phyloP scores from a whole-genome alignment of 1,284 basidiomycete species.

The Marasmius oreades region DNA sequence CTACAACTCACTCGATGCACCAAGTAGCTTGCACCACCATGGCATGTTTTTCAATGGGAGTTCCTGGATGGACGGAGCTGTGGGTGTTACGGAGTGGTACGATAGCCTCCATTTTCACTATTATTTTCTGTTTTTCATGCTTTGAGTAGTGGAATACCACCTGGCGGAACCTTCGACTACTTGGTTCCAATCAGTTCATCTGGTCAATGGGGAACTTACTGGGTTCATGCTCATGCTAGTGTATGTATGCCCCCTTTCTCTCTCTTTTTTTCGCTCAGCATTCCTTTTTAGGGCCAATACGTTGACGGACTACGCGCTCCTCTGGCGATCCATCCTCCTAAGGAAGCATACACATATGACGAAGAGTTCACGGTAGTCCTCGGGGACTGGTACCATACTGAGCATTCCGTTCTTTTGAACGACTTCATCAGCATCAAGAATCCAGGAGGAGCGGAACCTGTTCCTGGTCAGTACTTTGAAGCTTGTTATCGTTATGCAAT shows the following conservation, averaged over 20 bases:
- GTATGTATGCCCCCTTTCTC: constrained; percentile 32
- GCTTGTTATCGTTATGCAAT: background rate
- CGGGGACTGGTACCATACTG: constrained; percentile 82
- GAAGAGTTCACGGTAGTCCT: constrained; percentile 88
- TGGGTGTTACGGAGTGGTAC: constrained; percentile 80
- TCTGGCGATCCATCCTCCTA: constrained; percentile 66
- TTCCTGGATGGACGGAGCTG: constrained; percentile 87
- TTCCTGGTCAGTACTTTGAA: constrained; percentile 55
- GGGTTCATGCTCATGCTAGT: constrained; percentile 76
- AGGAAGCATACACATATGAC: constrained; percentile 75
- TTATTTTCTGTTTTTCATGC: background rate
- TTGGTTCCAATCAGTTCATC: constrained; percentile 72
- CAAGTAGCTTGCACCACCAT: constrained; percentile 78
- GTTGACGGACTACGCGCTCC: constrained; percentile 83
- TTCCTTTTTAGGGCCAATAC: constrained; percentile 63
- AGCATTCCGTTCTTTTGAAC: constrained; percentile 62
- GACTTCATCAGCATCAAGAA: constrained; percentile 76
- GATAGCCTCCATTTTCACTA: constrained; percentile 11
- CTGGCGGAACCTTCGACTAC: constrained; percentile 73
- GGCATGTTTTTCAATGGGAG: constrained; percentile 91
- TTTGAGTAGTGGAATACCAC: constrained; percentile 72
- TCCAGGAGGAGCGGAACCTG: constrained; percentile 83
- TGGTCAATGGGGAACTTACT: constrained; percentile 83
- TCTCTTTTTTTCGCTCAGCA: background rate
- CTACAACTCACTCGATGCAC: constrained; percentile 63